Base-by-base conservation (phyloP, 169 alveolate species). In the Toxoplasma gondii region DNA sequence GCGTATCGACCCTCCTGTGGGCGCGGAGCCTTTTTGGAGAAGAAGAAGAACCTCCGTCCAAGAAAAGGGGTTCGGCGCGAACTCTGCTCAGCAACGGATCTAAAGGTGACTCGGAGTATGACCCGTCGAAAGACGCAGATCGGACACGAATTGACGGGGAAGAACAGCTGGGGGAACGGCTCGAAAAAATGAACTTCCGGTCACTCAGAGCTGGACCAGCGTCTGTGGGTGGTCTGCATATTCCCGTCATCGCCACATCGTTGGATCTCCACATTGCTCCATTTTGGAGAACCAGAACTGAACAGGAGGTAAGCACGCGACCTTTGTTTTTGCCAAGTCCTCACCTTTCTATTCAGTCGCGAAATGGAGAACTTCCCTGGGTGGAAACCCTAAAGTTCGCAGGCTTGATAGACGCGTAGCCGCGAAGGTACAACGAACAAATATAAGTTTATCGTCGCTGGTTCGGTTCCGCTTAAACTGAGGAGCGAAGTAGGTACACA, bases 181-280 rank as follows among this genome's bases (percentile, higher is more conserved):
- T 78, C 22, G 31, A 78, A 39, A 19, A 78, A 19, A 78, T 38
- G 43, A 39, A 78, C 45, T 34, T 78, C 45, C 16, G 87, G 45
- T 78, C 87, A 24, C 45, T 78, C 34, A 78, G 17, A 39, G 53
- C 22, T 31, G 43, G 53, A 44, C 87, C 45, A n/a, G 45, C 53
- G 17, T 19, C 53, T 78, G 53, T 39, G 16, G 43, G 53, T 19
- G 87, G 53, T 38, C 87, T 78, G 45, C 27, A 34, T 22, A 78
- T 78, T 34, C 87, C 87, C 27, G 87, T 78, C 53, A 39, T 78
- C 34, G 87, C 87, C 45, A 78, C 87, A 44, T 34, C 87, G 4
- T 78, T 78, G 87, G 87, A 39, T 38, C 45, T 78, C 53, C 87
- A 34, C 22, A 39, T 78, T 78, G 53, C 41, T 22, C 87, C 87